phyloP scores from a whole-genome alignment of 1,139 yeast species.

The Casaregolazyma suthepensis region DNA sequence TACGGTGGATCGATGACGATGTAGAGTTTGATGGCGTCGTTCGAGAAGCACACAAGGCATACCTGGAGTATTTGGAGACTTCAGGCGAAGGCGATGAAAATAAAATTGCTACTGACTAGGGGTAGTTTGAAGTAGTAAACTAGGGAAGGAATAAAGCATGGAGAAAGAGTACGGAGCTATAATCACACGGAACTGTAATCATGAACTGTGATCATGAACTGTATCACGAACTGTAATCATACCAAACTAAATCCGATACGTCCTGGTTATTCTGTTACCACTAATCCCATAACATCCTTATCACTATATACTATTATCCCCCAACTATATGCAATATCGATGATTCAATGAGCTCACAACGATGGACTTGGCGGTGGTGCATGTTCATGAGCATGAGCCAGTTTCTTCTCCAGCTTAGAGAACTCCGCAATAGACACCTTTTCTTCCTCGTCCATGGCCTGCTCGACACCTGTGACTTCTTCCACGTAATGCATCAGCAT shows the following conservation, averaged over 20 bases:
- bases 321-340: neutral
- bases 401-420: constrained; percentile 51
- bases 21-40: constrained; percentile 77
- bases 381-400: constrained; percentile 19
- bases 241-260: too few relatives aligned
- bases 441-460: constrained; percentile 57
- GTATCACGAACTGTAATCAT: too few relatives aligned
- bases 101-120: neutral
- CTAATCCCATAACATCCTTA: too few relatives aligned
- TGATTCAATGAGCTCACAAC: neutral
- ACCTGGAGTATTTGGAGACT: constrained; percentile 46
- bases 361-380: constrained; percentile 3
- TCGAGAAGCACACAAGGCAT: constrained; percentile 87
- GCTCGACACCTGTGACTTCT: constrained; percentile 71
- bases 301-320: neutral
- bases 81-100: neutral
- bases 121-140: neutral
- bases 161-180: too few relatives aligned
- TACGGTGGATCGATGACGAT: constrained; percentile 71
- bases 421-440: constrained; percentile 60
- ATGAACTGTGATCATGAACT: too few relatives aligned
- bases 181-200: too few relatives aligned
- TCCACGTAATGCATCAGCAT: constrained; percentile 83
- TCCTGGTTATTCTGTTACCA: too few relatives aligned
- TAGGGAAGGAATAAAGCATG: neutral